phyloP scores from a whole-genome alignment of 371 early-diverging fungal genomes.

The Rhizopus sp. region DNA sequence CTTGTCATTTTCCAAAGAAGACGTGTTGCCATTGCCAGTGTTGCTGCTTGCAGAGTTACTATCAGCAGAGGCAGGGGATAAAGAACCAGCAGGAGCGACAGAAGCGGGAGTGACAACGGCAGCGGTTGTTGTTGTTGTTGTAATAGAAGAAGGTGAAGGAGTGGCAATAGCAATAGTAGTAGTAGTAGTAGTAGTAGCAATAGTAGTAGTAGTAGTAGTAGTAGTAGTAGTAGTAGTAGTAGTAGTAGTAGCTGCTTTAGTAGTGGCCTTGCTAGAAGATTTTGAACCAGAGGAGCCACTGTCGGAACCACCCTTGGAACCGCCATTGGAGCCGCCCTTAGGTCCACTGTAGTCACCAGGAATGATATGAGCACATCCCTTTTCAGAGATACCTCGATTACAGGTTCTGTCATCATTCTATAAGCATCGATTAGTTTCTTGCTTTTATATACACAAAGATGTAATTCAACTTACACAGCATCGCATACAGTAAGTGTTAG shows the following conservation, averaged over 20 bases:
- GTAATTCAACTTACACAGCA: conserved; percentile 49
- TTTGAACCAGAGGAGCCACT: neutral
- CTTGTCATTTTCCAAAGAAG: conserved; percentile 1
- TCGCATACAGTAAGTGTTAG: conserved; percentile 57
- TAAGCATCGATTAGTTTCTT: conserved; percentile 1
- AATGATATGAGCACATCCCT: conserved; percentile 55
- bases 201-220: neutral
- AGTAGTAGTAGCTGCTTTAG: conserved; percentile 8
- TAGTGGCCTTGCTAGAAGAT: neutral
- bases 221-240: neutral
- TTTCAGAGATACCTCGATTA: conserved; percentile 50
- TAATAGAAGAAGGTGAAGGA: neutral
- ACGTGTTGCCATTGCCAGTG: neutral
- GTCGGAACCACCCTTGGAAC: neutral
- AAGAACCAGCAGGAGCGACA: conserved; percentile 9
- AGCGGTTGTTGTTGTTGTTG: neutral
- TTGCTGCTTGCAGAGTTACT: neutral
- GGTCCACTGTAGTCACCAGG: conserved; percentile 59
- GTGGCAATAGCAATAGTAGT: conserved; percentile 2
- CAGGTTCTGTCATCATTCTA: conserved; percentile 43
- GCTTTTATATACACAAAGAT: neutral
- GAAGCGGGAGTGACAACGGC: neutral
- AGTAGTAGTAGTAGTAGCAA: neutral
- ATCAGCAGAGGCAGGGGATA: conserved; percentile 2
- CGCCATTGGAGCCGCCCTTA: conserved; percentile 16